Base-by-base conservation (phyloP, 2,329 filamentous ascomycete species). In the Ceratocystis colombiana region DNA sequence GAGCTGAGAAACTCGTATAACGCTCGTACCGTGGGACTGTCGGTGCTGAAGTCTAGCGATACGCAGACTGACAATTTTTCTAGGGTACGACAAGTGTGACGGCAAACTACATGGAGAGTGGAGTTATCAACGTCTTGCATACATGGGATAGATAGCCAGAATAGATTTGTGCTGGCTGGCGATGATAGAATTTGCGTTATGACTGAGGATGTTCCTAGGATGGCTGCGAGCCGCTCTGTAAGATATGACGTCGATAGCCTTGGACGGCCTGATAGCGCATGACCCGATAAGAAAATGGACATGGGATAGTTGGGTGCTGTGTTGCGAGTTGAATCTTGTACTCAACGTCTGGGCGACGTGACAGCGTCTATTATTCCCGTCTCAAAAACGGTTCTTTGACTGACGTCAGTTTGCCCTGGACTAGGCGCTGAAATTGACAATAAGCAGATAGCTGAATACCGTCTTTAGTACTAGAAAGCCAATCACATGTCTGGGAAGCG, bases 1-100 rank as follows among this genome's bases (percentile, higher is more conserved):
- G 82, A 84, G 71, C 71, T 84, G 46, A 75, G 75, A 46, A 79
- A 78, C 5, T 73, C 77, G 10, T 84, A 85, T 70, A 77, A 79
- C 30, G 83, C 83, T 1, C 79, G 78, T 0, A 78, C 77, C 59
- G 80, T 87, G 28, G 76, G 84, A 10, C 30, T 67, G 33, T 67
- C 66, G 5, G 5, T 67, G 2, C 46, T 70, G 12, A 69, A 69
- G n/a, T 48, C 68, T 10, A 70, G 77, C 64, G 83, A 79, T 73
- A 79, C 82, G 28, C 73, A 74, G 50, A 83, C 81, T 0, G 76
- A 78, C 0, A 76, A 83, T 64, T 68, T 71, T 57, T 69, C 45
- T 3, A 68, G 70, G 68, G 69, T 4, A 67, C 69, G 64, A 45
- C 45, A 3, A 45, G 59, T n/a, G 57, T 69, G 1, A 55, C 61